Percentiles rank a stretch among this genome's conserved stretches.
Conservation (phyloP, 2,329 filamentous ascomycete species). For the Trichoderma pleuroti region DNA sequence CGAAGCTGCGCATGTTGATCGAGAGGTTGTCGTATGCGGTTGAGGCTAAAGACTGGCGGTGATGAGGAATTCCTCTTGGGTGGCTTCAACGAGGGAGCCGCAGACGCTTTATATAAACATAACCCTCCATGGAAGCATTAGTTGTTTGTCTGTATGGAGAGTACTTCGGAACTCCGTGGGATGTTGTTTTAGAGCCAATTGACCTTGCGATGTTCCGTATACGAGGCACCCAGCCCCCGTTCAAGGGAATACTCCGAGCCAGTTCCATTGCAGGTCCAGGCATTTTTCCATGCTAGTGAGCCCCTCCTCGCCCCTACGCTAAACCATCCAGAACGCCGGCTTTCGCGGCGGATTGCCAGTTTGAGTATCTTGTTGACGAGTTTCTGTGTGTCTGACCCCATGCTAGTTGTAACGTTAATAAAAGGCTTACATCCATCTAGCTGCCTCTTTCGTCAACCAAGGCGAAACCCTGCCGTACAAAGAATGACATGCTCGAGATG, state of each 20-base stretch:
- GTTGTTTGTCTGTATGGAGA: not conserved
- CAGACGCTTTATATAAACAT: not conserved
- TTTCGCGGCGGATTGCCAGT: not conserved
- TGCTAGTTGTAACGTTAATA: conserved; percentile 15
- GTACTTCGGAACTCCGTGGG: not conserved
- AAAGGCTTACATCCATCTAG: conserved; percentile 9
- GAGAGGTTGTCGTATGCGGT: not conserved
- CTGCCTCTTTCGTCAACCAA: conserved; percentile 8
- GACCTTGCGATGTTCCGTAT: not conserved
- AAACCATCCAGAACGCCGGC: not conserved
- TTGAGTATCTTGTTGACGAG: not conserved
- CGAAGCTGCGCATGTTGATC: conserved; percentile 13
- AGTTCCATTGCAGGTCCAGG: not conserved
- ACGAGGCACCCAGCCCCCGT: not conserved
- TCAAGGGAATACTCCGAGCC: not conserved
- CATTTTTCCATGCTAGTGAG: not conserved
- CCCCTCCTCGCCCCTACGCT: not conserved
- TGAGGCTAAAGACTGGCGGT: not conserved
- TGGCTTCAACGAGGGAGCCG: not conserved
- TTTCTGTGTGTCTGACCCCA: not conserved
- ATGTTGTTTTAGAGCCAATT: not conserved
- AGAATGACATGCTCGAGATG: not conserved
- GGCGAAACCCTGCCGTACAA: not conserved
- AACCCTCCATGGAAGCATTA: not conserved
- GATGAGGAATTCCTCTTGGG: not conserved